Conservation (phyloP, 225 moss, liverwort and hornwort species). For the Marchantia polymorpha region DNA sequence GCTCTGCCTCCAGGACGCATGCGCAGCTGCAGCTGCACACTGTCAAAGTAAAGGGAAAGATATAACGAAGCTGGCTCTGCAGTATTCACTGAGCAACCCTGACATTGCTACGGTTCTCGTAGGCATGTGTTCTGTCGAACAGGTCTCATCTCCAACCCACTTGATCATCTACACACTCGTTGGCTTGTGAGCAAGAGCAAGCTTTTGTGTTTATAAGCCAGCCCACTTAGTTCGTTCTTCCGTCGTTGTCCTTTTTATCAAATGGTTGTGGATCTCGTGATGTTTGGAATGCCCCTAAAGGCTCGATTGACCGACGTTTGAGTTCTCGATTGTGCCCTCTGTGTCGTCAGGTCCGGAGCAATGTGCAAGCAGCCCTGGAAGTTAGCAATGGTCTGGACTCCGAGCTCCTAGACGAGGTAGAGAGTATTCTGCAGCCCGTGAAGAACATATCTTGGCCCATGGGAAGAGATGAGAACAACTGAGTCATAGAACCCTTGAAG, state of each 20-base stretch:
- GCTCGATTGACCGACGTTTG: neutral
- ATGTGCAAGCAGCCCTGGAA: slow-evolving; percentile 64
- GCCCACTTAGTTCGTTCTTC: neutral
- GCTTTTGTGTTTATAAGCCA: no score
- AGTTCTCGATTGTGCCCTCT: neutral
- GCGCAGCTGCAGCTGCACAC: slow-evolving; percentile 63
- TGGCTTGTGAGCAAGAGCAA: no score
- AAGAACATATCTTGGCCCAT: slow-evolving; percentile 79
- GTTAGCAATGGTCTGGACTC: slow-evolving; percentile 44
- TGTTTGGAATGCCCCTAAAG: neutral
- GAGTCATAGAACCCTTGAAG: neutral
- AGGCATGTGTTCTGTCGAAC: slow-evolving; percentile 74
- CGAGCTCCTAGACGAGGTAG: slow-evolving; percentile 64
- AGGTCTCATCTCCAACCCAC: slow-evolving; percentile 37
- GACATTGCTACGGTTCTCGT: slow-evolving; percentile 66
- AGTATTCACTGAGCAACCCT: slow-evolving; percentile 65
- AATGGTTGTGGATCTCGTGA: neutral
- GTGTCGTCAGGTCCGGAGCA: slow-evolving; percentile 59
- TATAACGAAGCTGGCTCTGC: slow-evolving; percentile 79
- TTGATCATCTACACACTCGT: no score
- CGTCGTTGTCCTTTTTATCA: neutral
- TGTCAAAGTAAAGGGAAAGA: slow-evolving; percentile 75
- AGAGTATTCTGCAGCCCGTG: slow-evolving; percentile 67
- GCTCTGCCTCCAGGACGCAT: slow-evolving; percentile 47
- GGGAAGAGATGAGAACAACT: slow-evolving; percentile 75